Evolutionary conservation across 768 basidiomycete genomes (phyloP).

Genomic region (Suillus tomentosus): DNA sequence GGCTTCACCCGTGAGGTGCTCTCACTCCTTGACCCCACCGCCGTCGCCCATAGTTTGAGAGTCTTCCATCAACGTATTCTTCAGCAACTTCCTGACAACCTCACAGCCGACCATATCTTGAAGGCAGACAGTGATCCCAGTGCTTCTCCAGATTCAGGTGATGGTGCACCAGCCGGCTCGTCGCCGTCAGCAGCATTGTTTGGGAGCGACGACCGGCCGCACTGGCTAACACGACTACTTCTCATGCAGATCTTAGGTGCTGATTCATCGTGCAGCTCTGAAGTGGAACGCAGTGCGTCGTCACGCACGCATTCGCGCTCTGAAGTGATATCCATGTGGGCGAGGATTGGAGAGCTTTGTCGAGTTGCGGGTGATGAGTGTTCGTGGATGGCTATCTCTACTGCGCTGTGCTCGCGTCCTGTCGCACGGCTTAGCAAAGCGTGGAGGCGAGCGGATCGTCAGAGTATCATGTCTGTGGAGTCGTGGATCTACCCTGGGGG

Average conservation of each 20-base stretch:
- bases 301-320: conserved; percentile 71
- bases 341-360: conserved; percentile 70
- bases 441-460: conserved; percentile 74
- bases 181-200: conserved; percentile 46
- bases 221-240: conserved; percentile 80
- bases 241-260: conserved; percentile 69
- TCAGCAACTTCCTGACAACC: conserved; percentile 52
- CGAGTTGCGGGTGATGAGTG: conserved; percentile 75
- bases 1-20: conserved; percentile 72
- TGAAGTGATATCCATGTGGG: conserved; percentile 74
- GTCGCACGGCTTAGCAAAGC: conserved; percentile 77
- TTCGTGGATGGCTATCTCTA: conserved; percentile 74
- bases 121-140: conserved; percentile 26
- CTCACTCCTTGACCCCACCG: conserved; percentile 57
- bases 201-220: conserved; percentile 69
- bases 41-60: conserved; percentile 65
- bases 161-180: conserved; percentile 6
- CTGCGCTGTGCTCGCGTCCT: conserved; percentile 71
- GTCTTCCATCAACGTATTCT: conserved; percentile 59
- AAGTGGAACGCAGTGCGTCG: conserved; percentile 35
- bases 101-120: conserved; percentile 49
- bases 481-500: conserved; percentile 60
- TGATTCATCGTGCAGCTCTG: conserved; percentile 45
- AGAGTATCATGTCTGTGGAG: conserved; percentile 59
- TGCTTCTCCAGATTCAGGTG: conserved; percentile 13